Base-by-base conservation (phyloP, 1,284 basidiomycete genomes). In the Marasmius oreades region DNA sequence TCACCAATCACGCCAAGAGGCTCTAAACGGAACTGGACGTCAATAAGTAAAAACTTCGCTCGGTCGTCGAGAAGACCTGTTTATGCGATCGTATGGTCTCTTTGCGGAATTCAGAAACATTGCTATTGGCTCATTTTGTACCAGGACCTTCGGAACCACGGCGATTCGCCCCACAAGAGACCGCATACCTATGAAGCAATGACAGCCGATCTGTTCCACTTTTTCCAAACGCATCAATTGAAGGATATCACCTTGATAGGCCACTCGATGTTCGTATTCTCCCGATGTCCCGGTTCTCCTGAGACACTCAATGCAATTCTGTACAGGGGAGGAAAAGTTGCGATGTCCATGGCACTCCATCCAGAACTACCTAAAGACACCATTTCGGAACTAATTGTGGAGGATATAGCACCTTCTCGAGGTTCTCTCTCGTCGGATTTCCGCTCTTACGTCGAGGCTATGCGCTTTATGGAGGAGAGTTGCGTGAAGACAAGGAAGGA, bases 61-160 rank as follows among this genome's bases (percentile, higher is more conserved):
- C 70, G 75, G 26, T 77, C 81, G 31, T 71, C 89, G 20, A 70
- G 77, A 11, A 71, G 82, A 22, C 84, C 90, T 1, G 77, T 95
- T 18, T 92, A 91, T 65, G 73, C 86, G 3, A 69, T 95, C n/a
- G 88, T 89, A 60, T 65, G 80, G 66, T 2, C 5, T 33, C 23
- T 14, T 24, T 26, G 1, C 0, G 51, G 24, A 34, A 48, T 53
- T n/a, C 33, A 20, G 46, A 16, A 33, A 43, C 11, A 52, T 39
- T 18, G 16, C 34, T 12, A 56, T 12, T 16, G 24, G 26, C 23
- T 18, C 20, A 36, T 16, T n/a, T 46, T 26, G 33, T 45, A 42
- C 3, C 60, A 92, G 88, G 92, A 95, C 69, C 74, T 95, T 11
- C 78, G 93, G 16, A 95, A 95, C 62, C 92, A 94, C 64, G 92